A percentile compares a stretch with the other conserved stretches of the same genome.
These are phyloP conservation scores for Blastobotrys proliferans DNA, from an alignment of 1,139 yeast species.

Conservation along the genomic window DNA sequence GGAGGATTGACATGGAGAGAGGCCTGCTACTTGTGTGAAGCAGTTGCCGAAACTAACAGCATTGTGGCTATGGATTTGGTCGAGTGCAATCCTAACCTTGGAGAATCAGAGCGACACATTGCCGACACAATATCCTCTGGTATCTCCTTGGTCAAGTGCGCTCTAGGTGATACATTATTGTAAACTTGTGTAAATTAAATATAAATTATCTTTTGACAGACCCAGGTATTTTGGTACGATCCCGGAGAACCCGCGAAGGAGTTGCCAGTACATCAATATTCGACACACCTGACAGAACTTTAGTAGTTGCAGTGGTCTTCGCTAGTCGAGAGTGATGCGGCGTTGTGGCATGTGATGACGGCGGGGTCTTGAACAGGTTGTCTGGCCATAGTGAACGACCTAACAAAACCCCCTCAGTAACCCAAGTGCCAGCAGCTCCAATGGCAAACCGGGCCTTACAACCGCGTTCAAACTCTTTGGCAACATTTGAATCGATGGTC, in stretches of 20 bases:
- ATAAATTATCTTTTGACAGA: no score
- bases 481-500: conserved; percentile 39
- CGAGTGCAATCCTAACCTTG: conserved; percentile 88
- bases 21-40: conserved; percentile 89
- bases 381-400: conserved; percentile 68
- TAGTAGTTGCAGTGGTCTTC: neutral
- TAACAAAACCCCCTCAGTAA: conserved; percentile 60
- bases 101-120: conserved; percentile 70
- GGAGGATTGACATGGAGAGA: conserved; percentile 95
- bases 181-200: no score
- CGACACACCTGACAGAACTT: neutral
- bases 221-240: conserved; percentile 18
- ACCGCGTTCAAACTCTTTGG: conserved; percentile 64
- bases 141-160: conserved; percentile 88
- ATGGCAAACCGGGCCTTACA: conserved; percentile 50
- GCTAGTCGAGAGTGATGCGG: no score
- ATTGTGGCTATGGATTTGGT: conserved; percentile 86
- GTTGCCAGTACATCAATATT: conserved; percentile 20
- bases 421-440: conserved; percentile 47
- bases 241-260: conserved; percentile 26
- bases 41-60: conserved; percentile 82
- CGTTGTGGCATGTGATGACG: neutral
- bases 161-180: conserved; percentile 84
- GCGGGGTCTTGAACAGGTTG: conserved; percentile 3
- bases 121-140: conserved; percentile 87